These are phyloP conservation scores for Pulveroboletus sp. DNA, from an alignment of 768 basidiomycete genomes.

Conservation along the genomic window DNA sequence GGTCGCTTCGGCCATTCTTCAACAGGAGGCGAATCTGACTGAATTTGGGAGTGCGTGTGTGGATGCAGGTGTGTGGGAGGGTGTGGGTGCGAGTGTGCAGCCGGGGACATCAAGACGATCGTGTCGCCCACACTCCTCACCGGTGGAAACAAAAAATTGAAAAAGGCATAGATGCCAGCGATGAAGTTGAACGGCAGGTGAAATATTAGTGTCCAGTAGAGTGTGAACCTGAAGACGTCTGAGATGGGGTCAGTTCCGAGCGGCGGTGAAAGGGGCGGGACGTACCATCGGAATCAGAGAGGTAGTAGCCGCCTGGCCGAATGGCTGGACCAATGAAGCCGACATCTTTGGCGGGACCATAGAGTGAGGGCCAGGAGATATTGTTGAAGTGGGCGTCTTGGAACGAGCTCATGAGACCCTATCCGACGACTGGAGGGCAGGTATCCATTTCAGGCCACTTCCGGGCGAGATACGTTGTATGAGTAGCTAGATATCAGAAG, in stretches of 20 bases:
- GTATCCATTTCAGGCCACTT: slow-evolving; percentile 1
- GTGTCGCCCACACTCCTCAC: slow-evolving; percentile 8
- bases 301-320: slow-evolving; percentile 33
- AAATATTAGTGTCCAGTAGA: slow-evolving; percentile 46
- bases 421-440: no score
- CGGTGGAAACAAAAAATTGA: slow-evolving; percentile 39
- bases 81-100: neutral
- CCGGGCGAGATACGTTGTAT: neutral
- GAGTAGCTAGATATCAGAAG: neutral
- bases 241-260: neutral
- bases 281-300: slow-evolving; percentile 32
- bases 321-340: slow-evolving; percentile 23
- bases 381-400: slow-evolving; percentile 14
- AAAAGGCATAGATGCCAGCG: slow-evolving; percentile 38
- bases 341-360: slow-evolving; percentile 34
- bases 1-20: slow-evolving; percentile 13
- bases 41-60: neutral
- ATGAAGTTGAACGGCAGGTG: slow-evolving; percentile 39
- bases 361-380: slow-evolving; percentile 35
- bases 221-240: slow-evolving; percentile 44
- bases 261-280: neutral
- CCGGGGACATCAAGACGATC: slow-evolving; percentile 1
- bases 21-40: neutral
- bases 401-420: neutral
- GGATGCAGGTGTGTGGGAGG: neutral